Evolutionary conservation across 805 yeast species (phyloP).

Genomic region (Wickerhamiella qilinensis): DNA sequence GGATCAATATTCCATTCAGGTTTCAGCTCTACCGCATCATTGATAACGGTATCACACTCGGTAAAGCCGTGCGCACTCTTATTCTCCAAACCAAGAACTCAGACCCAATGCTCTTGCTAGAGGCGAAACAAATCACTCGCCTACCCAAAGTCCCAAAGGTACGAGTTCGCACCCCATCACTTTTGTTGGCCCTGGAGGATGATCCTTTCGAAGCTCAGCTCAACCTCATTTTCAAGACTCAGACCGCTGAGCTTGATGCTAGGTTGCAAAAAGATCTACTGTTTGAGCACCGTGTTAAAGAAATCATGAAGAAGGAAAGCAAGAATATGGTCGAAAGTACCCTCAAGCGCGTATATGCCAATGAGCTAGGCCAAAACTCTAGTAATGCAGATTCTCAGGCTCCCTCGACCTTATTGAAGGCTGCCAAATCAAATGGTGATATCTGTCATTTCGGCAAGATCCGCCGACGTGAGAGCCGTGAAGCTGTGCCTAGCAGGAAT

Average conservation of each 20-base stretch:
- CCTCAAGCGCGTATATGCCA: neutral
- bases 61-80: conserved; percentile 48
- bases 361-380: neutral
- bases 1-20: conserved; percentile 44
- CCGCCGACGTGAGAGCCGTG: too few species aligned
- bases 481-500: too few species aligned
- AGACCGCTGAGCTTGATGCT: conserved; percentile 19
- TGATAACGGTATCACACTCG: conserved; percentile 55
- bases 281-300: conserved; percentile 4
- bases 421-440: neutral
- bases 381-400: neutral
- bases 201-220: conserved; percentile 80
- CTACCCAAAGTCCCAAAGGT: conserved; percentile 28
- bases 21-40: conserved; percentile 64
- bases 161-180: conserved; percentile 35
- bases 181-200: conserved; percentile 59
- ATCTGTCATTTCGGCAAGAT: too few species aligned
- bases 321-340: conserved; percentile 1
- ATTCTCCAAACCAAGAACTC: conserved; percentile 17
- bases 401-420: neutral
- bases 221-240: conserved; percentile 46
- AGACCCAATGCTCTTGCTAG: conserved; percentile 12
- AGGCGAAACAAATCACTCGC: conserved; percentile 15
- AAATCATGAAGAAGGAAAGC: conserved; percentile 3
- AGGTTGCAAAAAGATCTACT: conserved; percentile 4